Conservation (phyloP, 129 eudicot species). For the Apium graveolens region DNA sequence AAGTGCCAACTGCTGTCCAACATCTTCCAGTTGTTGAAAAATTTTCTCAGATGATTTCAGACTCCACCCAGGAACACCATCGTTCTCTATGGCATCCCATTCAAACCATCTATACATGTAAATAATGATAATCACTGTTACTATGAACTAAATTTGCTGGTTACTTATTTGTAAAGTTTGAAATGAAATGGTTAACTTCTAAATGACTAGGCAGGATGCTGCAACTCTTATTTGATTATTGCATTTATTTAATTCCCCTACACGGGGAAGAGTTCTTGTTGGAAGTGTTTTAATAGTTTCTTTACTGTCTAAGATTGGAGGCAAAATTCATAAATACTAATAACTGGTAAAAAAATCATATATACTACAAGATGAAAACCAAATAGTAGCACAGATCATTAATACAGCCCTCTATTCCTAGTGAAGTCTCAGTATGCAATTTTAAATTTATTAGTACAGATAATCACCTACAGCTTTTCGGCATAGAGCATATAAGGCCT, state of each 20-base stretch:
- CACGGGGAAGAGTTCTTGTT: not conserved
- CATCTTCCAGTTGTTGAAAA: conserved; percentile 59
- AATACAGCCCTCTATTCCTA: not conserved
- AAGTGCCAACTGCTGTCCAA: conserved; percentile 88
- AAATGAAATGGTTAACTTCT: not conserved
- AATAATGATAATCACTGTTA: not conserved
- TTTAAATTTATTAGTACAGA: not conserved
- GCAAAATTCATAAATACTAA: not conserved
- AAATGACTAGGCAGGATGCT: not conserved
- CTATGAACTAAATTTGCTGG: not conserved
- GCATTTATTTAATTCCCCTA: not conserved
- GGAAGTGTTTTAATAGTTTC: not conserved
- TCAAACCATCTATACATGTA: conserved; percentile 66
- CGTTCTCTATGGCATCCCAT: conserved; percentile 40
- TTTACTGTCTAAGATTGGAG: not conserved
- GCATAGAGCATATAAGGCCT: conserved; percentile 74
- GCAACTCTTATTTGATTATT: not conserved
- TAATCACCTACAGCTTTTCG: conserved; percentile 69
- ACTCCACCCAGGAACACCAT: conserved; percentile 26
- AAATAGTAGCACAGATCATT: not conserved
- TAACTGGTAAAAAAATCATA: not conserved
- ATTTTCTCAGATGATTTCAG: conserved; percentile 61
- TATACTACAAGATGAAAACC: not conserved
- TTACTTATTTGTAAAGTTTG: not conserved
- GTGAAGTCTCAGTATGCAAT: not conserved